These are phyloP conservation scores for Fusarium domesticum DNA, from an alignment of 2,329 filamentous ascomycete species.

Conservation along the genomic window DNA sequence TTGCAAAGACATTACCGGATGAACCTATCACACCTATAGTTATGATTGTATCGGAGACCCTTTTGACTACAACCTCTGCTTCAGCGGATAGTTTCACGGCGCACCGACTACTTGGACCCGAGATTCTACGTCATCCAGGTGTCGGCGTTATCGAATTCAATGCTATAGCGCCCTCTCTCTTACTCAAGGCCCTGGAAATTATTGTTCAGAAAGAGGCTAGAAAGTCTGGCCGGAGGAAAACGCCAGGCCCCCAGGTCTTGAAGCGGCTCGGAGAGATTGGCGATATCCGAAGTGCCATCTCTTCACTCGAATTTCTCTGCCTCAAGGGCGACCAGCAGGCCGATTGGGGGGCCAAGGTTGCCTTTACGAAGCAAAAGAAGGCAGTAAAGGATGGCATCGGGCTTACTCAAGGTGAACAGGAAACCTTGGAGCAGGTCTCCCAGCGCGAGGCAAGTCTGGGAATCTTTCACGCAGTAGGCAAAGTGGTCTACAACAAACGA, in stretches of 20 bases:
- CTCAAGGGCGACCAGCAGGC: slow-evolving; percentile 72
- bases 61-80: slow-evolving; percentile 80
- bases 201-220: slow-evolving; percentile 82
- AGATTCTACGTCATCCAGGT: slow-evolving; percentile 77
- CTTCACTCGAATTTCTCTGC: slow-evolving; percentile 88
- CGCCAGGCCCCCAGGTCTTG: slow-evolving; percentile 75
- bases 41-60: slow-evolving; percentile 87
- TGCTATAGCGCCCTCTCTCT: slow-evolving; percentile 78
- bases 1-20: slow-evolving; percentile 39
- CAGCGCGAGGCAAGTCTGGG: slow-evolving; percentile 87
- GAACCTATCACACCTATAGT: slow-evolving; percentile 69
- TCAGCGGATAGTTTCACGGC: slow-evolving; percentile 90
- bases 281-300: slow-evolving; percentile 89
- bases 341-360: slow-evolving; percentile 72
- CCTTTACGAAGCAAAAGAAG: slow-evolving; percentile 67
- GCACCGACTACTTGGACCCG: slow-evolving; percentile 81
- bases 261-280: slow-evolving; percentile 80
- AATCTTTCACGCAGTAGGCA: slow-evolving; percentile 94
- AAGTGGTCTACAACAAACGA: slow-evolving; percentile 94
- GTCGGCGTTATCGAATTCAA: slow-evolving; percentile 89
- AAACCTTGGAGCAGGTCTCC: slow-evolving; percentile 76
- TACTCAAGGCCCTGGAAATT: slow-evolving; percentile 78
- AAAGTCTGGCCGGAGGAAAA: slow-evolving; percentile 69
- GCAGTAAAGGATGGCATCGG: slow-evolving; percentile 52
- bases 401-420: slow-evolving; percentile 73